phyloP scores from a whole-genome alignment of 2,329 filamentous ascomycete genomes.

The Zymoseptoria passerinii region DNA sequence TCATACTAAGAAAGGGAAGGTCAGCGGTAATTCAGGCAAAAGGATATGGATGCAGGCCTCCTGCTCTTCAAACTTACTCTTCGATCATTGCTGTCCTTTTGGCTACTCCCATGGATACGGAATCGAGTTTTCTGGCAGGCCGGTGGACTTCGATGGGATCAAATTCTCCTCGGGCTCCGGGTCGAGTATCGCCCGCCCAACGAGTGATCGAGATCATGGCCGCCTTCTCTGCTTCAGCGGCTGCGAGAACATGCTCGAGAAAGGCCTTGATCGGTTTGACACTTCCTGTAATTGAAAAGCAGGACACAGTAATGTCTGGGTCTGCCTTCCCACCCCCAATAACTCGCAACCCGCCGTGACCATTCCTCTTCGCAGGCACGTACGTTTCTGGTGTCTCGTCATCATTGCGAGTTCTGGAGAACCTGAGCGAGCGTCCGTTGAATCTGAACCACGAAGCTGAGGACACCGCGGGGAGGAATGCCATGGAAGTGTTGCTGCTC shows the following conservation, averaged over 20 bases:
- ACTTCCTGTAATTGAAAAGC: constrained; percentile 17
- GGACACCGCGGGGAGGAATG: neutral
- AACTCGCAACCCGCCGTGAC: neutral
- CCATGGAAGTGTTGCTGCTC: neutral
- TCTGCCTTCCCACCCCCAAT: neutral
- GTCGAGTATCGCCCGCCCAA: neutral
- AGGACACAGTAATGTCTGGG: constrained; percentile 13
- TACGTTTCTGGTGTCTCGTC: neutral
- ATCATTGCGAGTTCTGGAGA: neutral
- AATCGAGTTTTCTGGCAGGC: constrained; percentile 61
- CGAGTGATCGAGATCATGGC: constrained; percentile 17
- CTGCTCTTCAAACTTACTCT: too few relatives aligned
- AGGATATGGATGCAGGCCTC: too few relatives aligned
- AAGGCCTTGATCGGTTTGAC: constrained; percentile 30
- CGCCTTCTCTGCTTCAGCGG: constrained; percentile 25
- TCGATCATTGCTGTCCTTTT: too few relatives aligned
- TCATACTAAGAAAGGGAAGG: too few relatives aligned
- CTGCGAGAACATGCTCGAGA: constrained; percentile 40
- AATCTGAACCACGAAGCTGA: neutral
- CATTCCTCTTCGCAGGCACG: neutral
- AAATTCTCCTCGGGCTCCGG: constrained; percentile 12
- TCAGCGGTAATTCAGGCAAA: too few relatives aligned
- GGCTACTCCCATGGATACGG: constrained; percentile 59
- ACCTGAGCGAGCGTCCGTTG: neutral
- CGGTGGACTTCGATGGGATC: constrained; percentile 39